Percentiles rank a stretch among this genome's conserved stretches.
These are phyloP conservation scores for Tolypocladium guangdongense DNA, from an alignment of 2,329 filamentous ascomycete species.

Conservation along the genomic window DNA sequence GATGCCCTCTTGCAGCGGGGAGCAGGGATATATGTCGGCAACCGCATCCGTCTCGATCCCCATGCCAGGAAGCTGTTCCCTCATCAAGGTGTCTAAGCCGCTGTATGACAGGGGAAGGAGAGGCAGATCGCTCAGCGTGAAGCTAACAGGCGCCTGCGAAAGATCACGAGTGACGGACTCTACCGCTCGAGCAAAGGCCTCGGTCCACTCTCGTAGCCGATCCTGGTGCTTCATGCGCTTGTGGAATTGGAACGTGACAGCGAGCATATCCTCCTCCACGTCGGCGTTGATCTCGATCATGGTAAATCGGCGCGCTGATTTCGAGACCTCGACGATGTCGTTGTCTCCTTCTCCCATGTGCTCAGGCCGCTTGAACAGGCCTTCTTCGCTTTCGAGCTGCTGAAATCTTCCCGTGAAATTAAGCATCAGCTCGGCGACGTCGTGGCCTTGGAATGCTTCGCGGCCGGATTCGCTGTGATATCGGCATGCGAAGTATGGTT, in stretches of 20 bases:
- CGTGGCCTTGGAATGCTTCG: constrained; percentile 20
- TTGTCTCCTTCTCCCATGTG: neutral
- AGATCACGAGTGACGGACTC: neutral
- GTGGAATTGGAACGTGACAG: constrained; percentile 3
- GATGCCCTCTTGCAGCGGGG: constrained; percentile 25
- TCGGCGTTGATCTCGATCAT: constrained; percentile 6
- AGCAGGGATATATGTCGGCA: constrained; percentile 20
- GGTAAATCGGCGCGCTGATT: neutral
- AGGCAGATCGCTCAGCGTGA: constrained; percentile 22
- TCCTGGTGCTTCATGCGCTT: constrained; percentile 4
- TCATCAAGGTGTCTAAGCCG: constrained; percentile 1
- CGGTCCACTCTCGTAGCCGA: constrained; percentile 2
- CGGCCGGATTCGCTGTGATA: constrained; percentile 17
- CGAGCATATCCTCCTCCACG: constrained; percentile 2
- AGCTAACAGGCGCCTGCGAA: neutral
- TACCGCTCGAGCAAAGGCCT: neutral
- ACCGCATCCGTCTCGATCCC: constrained; percentile 1
- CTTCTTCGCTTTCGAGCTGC: constrained; percentile 27
- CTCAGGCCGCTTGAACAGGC: constrained; percentile 2
- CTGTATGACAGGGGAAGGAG: constrained; percentile 12
- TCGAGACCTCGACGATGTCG: constrained; percentile 1
- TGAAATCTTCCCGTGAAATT: constrained; percentile 34
- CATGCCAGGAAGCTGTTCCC: constrained; percentile 2
- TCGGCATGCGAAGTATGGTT: constrained; percentile 25
- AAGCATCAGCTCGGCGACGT: constrained; percentile 34